Evolutionary conservation across 179 eudicot genomes (phyloP).

Genomic region (Carnegiea gigantea): DNA sequence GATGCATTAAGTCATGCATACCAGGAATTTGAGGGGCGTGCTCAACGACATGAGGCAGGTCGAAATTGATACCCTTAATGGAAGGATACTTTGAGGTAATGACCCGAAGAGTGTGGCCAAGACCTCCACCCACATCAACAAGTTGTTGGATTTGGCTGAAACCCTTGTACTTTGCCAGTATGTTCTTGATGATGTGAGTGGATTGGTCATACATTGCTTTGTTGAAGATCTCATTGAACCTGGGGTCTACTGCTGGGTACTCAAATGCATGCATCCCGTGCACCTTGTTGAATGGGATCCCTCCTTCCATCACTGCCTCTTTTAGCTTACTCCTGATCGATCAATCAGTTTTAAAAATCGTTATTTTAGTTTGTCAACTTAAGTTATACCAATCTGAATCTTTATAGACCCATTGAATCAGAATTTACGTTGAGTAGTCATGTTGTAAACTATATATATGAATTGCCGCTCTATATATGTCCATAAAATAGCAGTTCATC

Average conservation of each 20-base stretch:
- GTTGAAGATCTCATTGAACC: slow-evolving; percentile 33
- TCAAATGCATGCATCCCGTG: slow-evolving; percentile 37
- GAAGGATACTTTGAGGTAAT: slow-evolving; percentile 42
- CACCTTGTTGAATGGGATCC: slow-evolving; percentile 34
- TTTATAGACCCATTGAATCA: too few species aligned
- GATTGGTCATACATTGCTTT: slow-evolving; percentile 32
- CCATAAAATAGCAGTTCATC: too few species aligned
- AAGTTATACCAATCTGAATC: too few species aligned
- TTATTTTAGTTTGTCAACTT: too few species aligned
- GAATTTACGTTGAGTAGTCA: too few species aligned
- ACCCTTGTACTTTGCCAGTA: slow-evolving; percentile 44
- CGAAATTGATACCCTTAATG: slow-evolving; percentile 35
- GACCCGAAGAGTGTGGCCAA: slow-evolving; percentile 35
- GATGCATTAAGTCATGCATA: neutral
- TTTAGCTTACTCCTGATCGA: slow-evolving; percentile 31
- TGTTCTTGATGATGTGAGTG: slow-evolving; percentile 22
- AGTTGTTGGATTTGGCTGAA: slow-evolving; percentile 31
- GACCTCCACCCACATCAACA: slow-evolving; percentile 54
- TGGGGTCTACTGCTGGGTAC: slow-evolving; percentile 22
- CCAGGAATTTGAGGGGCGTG: slow-evolving; percentile 40
- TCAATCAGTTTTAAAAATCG: neutral
- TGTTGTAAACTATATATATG: too few species aligned
- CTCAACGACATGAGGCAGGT: slow-evolving; percentile 45
- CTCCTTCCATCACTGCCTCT: slow-evolving; percentile 43
- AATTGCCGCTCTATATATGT: too few species aligned